Evolutionary conservation across 2,329 filamentous ascomycete species (phyloP), one percentile per base, ranked within the genome.

Genomic region (Alternaria infectoria): DNA sequence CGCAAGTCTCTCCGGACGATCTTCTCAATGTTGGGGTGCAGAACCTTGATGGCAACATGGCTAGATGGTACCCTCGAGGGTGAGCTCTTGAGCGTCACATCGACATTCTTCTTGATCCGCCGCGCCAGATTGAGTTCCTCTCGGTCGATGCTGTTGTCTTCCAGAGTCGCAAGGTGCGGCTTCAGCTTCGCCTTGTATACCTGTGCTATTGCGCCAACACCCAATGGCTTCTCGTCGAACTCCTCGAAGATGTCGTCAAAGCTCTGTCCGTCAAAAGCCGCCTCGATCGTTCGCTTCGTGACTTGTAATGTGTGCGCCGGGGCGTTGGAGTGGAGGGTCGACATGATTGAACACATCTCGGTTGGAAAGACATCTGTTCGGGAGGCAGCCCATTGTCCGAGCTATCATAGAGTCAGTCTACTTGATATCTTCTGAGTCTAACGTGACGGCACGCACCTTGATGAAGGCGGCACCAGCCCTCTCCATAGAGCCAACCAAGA

Each of bases 351-450:
- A 81, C 96, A 99, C 87, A 99, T 89, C 79, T 97, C 90, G 21
- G 87, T 91, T 2, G 96, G 96, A 77, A 99, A 99, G 75, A 99
- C 97, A 80, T 99, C 96, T 45, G 94, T 92, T 77, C 96, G 87
- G 6, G 96, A 98, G 4, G 96, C 96, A 17, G 96, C 96, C 96
- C 96, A 99, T 89, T 99, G 96, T 15, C 96, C 96, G 58, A 99
- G 88, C 89, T 94, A 71, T 61, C 2, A 52, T 7, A 51, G 23
- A n/a, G 58, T 78, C 46, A 79, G 74, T 36, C 10, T 44, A 26
- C 6, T 26, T 3, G 17, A 30, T 3, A 2, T 7, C 17, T 8
- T 11, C 19, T 45, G 25, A 17, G 12, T 8, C 13, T 11, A 6
- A 13, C 3, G 28, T 15, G 21, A 8, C 4, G 28, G 49, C 8